Evolutionary conservation across 805 yeast genomes (phyloP), one percentile per base, ranked within the genome.

Genomic region (Ogataea pignaliae): DNA sequence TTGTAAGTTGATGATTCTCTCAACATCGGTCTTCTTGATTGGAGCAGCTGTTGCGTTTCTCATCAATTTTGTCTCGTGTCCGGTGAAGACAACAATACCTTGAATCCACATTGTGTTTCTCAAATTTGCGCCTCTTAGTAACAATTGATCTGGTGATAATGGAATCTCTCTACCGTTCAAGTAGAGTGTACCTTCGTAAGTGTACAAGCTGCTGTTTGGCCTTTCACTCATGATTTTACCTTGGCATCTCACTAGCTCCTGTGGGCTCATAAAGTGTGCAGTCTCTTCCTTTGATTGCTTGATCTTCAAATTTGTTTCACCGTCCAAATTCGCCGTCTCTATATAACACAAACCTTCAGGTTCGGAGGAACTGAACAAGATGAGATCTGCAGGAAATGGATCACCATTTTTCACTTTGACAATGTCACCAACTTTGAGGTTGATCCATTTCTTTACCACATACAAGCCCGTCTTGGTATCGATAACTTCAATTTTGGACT

Each of bases 11-110:
- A 93, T 91, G 66, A 90, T 85, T 63, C 95, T 79, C 70, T 93
- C 99, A 12, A 95, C 97, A 21, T 96, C 96, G 0, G 99, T 93
- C 57, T 95, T 78, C 63, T 93, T 93, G 57, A 93, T 95, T 10
- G 99, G 99, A 2, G 99, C 83, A 1, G 99, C 97, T 2, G 98
- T 90, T 15, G 99, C 99, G 68, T 93, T 93, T 61, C 99, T 80
- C 98, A 93, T 91, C 52, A 93, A 73, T 59, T 93, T 93, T 0
- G 99, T 93, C 67, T 93, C 99, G 63, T 95, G 99, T 16, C 99
- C 99, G 0, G 99, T 93, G 63, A 91, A 93, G 1, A 93, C 79
- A 2, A 88, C 97, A 41, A 88, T 73, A 17, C 99, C 99, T 55
- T 87, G 87, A 36, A 93, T 80, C 97, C 97, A 93, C 36, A 82